Evolutionary conservation across 345 rosid genomes (phyloP), one percentile per base, ranked within the genome.

Genomic region (Hibiscus syriacus): DNA sequence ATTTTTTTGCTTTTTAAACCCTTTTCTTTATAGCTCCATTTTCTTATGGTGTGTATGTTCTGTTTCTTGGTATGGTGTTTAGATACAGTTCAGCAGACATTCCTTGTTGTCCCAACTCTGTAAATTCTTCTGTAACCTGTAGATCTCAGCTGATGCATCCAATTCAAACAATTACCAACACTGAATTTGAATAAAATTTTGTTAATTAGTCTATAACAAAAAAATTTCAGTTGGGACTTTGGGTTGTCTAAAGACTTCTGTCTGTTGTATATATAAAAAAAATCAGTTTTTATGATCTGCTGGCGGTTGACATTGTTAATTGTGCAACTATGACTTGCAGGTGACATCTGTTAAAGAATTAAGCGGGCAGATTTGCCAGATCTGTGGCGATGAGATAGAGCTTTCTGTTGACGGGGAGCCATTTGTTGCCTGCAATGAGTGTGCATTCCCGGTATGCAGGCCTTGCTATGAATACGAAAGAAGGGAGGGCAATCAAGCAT

Each of bases 361-460:
- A 58, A 86, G 86, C 29, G 95, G 91, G 46, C 92, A 88, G 70
- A 81, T 80, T 71, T 92, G 98, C 76, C 95, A 90, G 86, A 92
- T 92, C 73, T 92, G 98, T 76, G 91, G 91, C 30, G 98, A 92
- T 80, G 95, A 90, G 80, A 80, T 92, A 17, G 97, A 88, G 73
- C 20, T 90, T 17, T 78, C 80, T 1, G 85, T 34, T 32, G 83
- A 81, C 55, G 97, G 97, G 53, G 98, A 92, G 76, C 88, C 86
- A 32, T 90, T 92, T 79, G 91, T 92, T 81, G 98, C 97, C 2
- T 92, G 98, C 82, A 88, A 92, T 68, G 98, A 92, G 79, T 92
- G 97, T 85, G 98, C 97, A 54, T 92, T 92, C 84, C 98, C 98
- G 30, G 91, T 92, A n/a, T 92, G 98, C 75, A 82, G 97, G 77